Conservation (phyloP, 345 rosid species). For the Gossypium anomalum region DNA sequence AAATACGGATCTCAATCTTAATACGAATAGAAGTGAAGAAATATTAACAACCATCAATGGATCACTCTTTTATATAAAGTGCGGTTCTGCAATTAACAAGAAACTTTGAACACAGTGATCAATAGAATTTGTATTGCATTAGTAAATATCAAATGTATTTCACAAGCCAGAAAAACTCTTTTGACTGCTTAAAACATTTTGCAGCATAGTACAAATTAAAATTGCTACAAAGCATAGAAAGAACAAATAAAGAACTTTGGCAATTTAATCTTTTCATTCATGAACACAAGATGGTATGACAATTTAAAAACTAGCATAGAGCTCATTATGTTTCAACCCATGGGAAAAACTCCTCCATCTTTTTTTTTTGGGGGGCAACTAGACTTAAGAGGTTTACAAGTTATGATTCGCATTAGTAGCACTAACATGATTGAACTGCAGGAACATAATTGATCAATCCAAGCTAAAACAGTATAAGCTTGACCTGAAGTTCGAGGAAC, state of each 20-base stretch:
- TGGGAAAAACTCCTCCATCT: too few species aligned
- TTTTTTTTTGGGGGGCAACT: too few species aligned
- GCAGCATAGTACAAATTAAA: not conserved
- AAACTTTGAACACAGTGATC: not conserved
- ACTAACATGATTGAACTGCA: too few species aligned
- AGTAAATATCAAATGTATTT: too few species aligned
- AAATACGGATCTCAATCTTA: not conserved
- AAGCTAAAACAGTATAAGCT: not conserved
- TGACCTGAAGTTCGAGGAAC: not conserved
- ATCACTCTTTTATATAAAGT: not conserved
- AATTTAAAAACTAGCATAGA: too few species aligned
- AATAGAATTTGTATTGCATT: not conserved
- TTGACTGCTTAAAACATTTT: not conserved
- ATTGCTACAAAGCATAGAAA: not conserved
- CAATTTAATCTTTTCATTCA: not conserved
- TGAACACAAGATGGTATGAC: not conserved
- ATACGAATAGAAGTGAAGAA: not conserved
- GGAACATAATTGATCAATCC: not conserved
- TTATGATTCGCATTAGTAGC: too few species aligned
- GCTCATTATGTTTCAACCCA: too few species aligned
- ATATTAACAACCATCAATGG: not conserved
- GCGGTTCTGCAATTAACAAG: not conserved
- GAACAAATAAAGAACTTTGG: not conserved
- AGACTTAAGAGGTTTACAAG: too few species aligned
- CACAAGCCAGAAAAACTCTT: not conserved